Base-by-base conservation (phyloP, 2,329 filamentous ascomycete genomes). In the Aspergillus novofumigatus region DNA sequence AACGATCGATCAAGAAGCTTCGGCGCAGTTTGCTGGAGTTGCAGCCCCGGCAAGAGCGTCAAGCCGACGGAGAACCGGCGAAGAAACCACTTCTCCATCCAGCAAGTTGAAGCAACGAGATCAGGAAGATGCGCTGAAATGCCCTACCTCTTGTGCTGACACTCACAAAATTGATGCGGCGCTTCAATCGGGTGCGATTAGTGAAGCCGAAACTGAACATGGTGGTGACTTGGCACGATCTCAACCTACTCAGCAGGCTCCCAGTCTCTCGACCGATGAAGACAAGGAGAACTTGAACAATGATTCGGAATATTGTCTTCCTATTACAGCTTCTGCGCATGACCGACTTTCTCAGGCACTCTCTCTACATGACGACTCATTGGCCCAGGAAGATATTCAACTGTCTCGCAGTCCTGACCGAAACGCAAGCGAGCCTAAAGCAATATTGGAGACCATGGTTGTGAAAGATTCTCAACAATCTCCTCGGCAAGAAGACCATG, bases 191-290 rank as follows among this genome's bases (percentile, higher is more conserved):
- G 69, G 65, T 21, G 66, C 57, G 14, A 59, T 58, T 23, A 76
- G 73, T 25, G 73, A 80, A 62, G 77, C 76, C 55, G 78, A 80
- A 62, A 80, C 78, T 0, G 78, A 80, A 55, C 74, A 77, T 55
- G 77, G 79, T 57, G 77, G 78, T 45, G 70, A 76, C 41, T n/a
- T 54, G 9, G 61, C 58, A 17, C 61, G 66, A 26, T 65, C 67
- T 44, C 61, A 69, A 0, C 63, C 62, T 10, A 65, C 64, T 48
- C 70, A 69, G 45, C 72, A 72, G 50, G 65, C 69, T 4, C 51
- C 58, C 23, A 62, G 68, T 47, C 62, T 66, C 14, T 66, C 72
- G 10, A 67, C 65, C 9, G 77, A 78, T 42, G 78, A 80, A 56
- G 73, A 80, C 58, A 80, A 80, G 61, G 78, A 80, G 61, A 80